Base-by-base conservation (phyloP, 2,329 filamentous ascomycete species). In the Penicillium sp. region DNA sequence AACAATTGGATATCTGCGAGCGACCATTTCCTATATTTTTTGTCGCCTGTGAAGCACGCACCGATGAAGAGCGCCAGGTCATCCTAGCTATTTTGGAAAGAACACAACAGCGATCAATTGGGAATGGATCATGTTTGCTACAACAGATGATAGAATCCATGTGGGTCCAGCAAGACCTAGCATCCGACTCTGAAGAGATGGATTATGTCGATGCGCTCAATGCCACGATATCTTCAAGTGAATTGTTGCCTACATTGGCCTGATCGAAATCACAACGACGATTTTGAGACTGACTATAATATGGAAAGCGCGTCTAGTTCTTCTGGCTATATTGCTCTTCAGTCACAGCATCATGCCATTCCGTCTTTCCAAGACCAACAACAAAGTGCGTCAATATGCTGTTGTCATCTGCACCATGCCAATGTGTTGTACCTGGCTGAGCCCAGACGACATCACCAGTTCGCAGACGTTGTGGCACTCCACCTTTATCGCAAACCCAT, bases 401-500 rank as follows among this genome's bases (percentile, higher is more conserved):
- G 8, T 61, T 66, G 14, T 71, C 71, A 39, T 73, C 76, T 2
- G 72, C 76, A 4, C 75, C 75, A 60, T 79, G 76, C 76, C 77
- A 79, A 58, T 79, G 77, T 42, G 65, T 72, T 41, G 75, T 77
- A 2, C 75, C 74, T 0, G 72, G 63, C 7, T 73, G 69, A 22
- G 68, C 66, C 68, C 73, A 75, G 21, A 78, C 67, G 0, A 76
- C 64, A 62, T 79, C 77, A 0, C 77, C 77, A 0, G 71, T 70
- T 44, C 68, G 65, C 50, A 79, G 59, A 14, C 66, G 58, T 48
- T 65, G 57, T 3, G 75, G 73, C 45, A 64, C 60, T 21, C 68
- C 67, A 1, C 75, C 76, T 36, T 71, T 71, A 21, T 77, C 74
- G 54, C 77, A 79, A 21, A 78, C 67, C 67, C 77, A 73, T 7